phyloP scores from a whole-genome alignment of 495 filamentous ascomycete genomes.

The Penicillium maclennaniae region DNA sequence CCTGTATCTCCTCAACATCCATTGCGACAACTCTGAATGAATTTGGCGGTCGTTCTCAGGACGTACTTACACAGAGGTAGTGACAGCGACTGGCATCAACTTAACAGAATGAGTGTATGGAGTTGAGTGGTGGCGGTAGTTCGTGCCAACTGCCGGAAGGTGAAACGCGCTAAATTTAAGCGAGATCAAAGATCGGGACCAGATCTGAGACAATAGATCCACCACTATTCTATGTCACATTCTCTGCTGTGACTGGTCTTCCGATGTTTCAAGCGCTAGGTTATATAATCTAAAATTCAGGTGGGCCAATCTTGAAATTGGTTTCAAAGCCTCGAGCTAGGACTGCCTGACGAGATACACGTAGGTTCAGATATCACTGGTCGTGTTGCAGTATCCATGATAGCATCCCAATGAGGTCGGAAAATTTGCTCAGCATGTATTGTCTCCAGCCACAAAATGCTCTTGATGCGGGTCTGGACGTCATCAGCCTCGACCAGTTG shows the following conservation, averaged over 20 bases:
- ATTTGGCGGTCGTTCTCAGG: too few species aligned
- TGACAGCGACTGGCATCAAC: too few species aligned
- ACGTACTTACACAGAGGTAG: too few species aligned
- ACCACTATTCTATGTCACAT: background rate
- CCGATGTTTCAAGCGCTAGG: background rate
- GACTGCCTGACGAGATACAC: background rate
- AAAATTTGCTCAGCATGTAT: slow-evolving; percentile 21
- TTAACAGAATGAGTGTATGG: too few species aligned
- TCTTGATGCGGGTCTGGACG: slow-evolving; percentile 20
- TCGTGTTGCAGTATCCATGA: background rate
- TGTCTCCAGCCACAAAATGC: slow-evolving; percentile 34
- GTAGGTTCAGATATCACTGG: background rate
- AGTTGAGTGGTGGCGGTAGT: background rate
- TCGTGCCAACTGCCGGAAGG: background rate
- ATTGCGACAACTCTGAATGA: too few species aligned
- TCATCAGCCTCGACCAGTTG: slow-evolving; percentile 24
- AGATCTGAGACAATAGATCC: background rate
- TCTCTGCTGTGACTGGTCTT: background rate
- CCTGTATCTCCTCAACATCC: too few species aligned
- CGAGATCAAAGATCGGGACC: background rate
- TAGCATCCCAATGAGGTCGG: slow-evolving; percentile 25
- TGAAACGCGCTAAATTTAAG: slow-evolving; percentile 4
- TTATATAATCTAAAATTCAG: background rate
- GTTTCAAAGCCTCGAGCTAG: background rate
- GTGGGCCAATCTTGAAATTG: background rate